Evolutionary conservation across 176 grass and related monocot species (phyloP).

Genomic region (Hordeum marinum): DNA sequence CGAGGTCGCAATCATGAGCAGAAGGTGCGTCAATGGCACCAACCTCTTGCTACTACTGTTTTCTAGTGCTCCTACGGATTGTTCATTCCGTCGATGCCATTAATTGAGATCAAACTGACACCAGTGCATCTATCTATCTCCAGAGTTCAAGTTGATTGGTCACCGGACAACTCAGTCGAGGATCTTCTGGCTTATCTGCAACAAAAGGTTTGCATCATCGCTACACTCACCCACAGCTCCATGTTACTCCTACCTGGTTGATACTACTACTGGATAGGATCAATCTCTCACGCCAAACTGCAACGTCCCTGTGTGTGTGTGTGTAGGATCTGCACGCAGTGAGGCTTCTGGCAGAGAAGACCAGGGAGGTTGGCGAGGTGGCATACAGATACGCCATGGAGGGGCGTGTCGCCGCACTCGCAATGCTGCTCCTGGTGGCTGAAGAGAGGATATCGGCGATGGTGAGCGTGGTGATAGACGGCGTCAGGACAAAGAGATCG

Average conservation of each 20-base stretch:
- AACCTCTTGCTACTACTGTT: not conserved
- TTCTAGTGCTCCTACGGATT: not conserved
- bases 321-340: constrained; percentile 46
- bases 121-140: not conserved
- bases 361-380: constrained; percentile 38
- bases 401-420: constrained; percentile 24
- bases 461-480: constrained; percentile 45
- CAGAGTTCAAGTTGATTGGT: constrained; percentile 52
- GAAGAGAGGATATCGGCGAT: constrained; percentile 43
- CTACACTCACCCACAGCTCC: not conserved
- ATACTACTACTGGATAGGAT: not conserved
- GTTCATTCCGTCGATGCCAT: not conserved
- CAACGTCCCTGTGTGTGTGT: not conserved
- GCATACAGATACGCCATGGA: constrained; percentile 52
- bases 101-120: not conserved
- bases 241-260: not conserved
- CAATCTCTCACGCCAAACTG: not conserved
- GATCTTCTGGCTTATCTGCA: constrained; percentile 47
- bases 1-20: constrained; percentile 45
- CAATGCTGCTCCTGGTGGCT: constrained; percentile 52
- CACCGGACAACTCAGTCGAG: constrained; percentile 32
- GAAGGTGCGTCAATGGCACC: constrained; percentile 16
- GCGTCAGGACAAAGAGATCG: constrained; percentile 38
- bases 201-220: constrained; percentile 31
- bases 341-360: constrained; percentile 54